Evolutionary conservation across 306 rosid species (phyloP), one percentile per base, ranked within the genome.

Genomic region (Carpinus viminea): DNA sequence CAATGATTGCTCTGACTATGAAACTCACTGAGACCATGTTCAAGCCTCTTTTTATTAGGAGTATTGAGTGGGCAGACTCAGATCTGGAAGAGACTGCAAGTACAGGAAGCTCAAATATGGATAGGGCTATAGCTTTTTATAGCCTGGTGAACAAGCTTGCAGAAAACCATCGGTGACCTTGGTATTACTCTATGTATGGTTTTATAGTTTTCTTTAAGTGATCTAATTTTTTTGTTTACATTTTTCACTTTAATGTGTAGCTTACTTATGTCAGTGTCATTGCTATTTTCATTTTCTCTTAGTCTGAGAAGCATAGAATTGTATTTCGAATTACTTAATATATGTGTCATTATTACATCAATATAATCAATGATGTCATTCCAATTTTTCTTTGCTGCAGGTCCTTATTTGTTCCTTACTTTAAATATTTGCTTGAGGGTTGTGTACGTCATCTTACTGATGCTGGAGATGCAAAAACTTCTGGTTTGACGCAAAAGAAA

Each of bases 371-470:
- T 80, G 72, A 72, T 18, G 28, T 66, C 28, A 66, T 17, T 66
- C 1, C 18, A 72, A 31, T 53, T 83, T 28, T 57, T 68, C 16
- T 38, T 36, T 38, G 72, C 38, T 88, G 77, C 83, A 95, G 98
- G 91, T 92, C 98, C 45, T 86, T 95, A 79, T 95, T 95, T 86
- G 93, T 95, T 85, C 95, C 98, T 45, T 95, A 92, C 87, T 92
- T 92, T 88, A 95, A 92, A 79, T 88, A 88, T 89, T 84, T 95
- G 92, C 90, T 92, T 12, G 90, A 85, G 57, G 83, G 89, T 77
- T 88, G 97, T 82, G 88, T 95, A 61, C 86, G 59, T 34, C 85
- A 88, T 89, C 98, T 92, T 62, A n/a, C n/a, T 66, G 82, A 72
- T 62, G 64, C 75, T 70, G 91, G 91, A 76, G 89, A 86, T 81